A percentile compares a stretch with the other conserved stretches of the same genome.
Conservation (phyloP, 495 filamentous ascomycete species). For the Sporormia fimetaria region DNA sequence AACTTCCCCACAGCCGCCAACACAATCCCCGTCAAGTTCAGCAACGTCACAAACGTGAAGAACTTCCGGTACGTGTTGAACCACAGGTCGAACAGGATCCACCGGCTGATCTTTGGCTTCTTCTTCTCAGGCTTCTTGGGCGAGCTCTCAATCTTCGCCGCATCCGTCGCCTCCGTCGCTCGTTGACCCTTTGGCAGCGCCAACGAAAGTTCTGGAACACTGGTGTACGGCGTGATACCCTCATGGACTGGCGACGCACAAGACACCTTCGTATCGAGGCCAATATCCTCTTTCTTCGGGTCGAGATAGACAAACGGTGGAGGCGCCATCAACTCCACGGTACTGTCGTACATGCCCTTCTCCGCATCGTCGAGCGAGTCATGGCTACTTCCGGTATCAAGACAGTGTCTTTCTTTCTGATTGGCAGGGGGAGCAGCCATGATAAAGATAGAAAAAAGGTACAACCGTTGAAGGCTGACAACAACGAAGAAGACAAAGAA, state of each 20-base stretch:
- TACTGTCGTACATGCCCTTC: constrained; percentile 35
- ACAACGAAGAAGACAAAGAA: too few species aligned
- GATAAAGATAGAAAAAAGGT: constrained; percentile 26
- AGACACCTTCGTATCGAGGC: constrained; percentile 24
- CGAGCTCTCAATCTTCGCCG: constrained; percentile 7
- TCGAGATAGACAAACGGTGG: constrained; percentile 27
- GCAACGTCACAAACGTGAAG: constrained; percentile 34
- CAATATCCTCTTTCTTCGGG: constrained; percentile 22
- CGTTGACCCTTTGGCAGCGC: constrained; percentile 21
- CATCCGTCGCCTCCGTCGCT: constrained; percentile 9
- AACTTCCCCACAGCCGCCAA: constrained; percentile 32
- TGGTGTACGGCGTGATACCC: constrained; percentile 32
- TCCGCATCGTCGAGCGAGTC: constrained; percentile 33
- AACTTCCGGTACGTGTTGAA: constrained; percentile 41
- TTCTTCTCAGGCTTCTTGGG: constrained; percentile 22
- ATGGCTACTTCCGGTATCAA: constrained; percentile 11
- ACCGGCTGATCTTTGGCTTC: constrained; percentile 30
- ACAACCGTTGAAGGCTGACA: too few species aligned
- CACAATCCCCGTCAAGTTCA: constrained; percentile 35
- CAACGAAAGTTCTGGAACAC: constrained; percentile 29
- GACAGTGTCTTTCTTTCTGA: too few species aligned
- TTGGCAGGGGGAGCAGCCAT: constrained; percentile 19
- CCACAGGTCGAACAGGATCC: constrained; percentile 36
- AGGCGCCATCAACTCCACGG: constrained; percentile 23
- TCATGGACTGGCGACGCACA: constrained; percentile 33